Evolutionary conservation across 768 basidiomycete species (phyloP), one percentile per base, ranked within the genome.

Genomic region (Boletus subparvulus): DNA sequence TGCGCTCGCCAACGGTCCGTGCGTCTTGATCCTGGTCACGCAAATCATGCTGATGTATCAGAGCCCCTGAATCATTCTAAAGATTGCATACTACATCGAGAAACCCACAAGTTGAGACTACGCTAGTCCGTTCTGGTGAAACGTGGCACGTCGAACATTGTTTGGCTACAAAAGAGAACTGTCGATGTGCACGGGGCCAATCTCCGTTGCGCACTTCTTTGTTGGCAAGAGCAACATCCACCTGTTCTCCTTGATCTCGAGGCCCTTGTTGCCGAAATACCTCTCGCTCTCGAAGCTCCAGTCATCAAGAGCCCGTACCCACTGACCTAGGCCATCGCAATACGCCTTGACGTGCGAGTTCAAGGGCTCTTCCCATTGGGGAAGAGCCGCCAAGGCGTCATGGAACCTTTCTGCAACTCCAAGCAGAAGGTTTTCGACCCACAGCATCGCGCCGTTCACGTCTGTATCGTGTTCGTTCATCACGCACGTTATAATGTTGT

Each of bases 241-340:
- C n/a, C 77, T 68, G 7, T 44, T 64, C 33, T 56, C 58, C 64
- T 73, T 68, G 30, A 78, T 68, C 19, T 70, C 61, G 1, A 50
- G 47, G 1, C 79, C 78, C 19, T 66, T 53, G 8, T 55, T 67
- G 3, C 73, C 74, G 35, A 79, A 79, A 59, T 79, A 80, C 40
- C 78, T 66, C 46, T 67, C 64, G 28, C 72, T 70, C 58, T 81
- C 78, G 51, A 82, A 83, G 53, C 75, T 78, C 83, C 83, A 85
- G 9, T 64, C 69, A n/a, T 80, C 72, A 56, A 77, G 77, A 3
- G 76, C 81, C 8, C 79, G 70, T 0, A 82, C 75, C 80, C 82
- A 85, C 46, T 80, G 75, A 44, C 77, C 82, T 44, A 84, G 65
- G 0, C 80, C 81, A 48, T 75, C 68, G 30, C 79, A 67, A 52